Base-by-base conservation (phyloP, 352 stramenopile species). In the Globisporangium spinosum region DNA sequence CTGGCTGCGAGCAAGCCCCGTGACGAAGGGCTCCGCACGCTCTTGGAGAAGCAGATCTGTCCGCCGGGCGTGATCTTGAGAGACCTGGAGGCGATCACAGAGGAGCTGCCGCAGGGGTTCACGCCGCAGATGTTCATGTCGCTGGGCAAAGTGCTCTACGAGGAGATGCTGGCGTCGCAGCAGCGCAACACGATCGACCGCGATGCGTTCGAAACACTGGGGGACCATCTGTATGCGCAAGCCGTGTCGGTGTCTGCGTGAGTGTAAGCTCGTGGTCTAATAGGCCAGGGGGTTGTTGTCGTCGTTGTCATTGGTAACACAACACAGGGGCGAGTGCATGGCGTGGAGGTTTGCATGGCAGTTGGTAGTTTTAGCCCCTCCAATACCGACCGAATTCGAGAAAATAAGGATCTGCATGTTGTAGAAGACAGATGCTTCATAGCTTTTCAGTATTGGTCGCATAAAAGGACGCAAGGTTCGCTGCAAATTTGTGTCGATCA, bases 71-170 rank as follows among this genome's bases (percentile, higher is more conserved):
- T 87, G 27, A 73, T 85, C 27, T 61, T 89, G 51, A 74, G 79
- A 35, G 82, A 93, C 53, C 65, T 91, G 35, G 60, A 83, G 63
- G 76, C 74, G 62, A 75, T 93, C 64, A 77, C 67, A 40, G 32
- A 77, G 58, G 68, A 71, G 43, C 72, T 90, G 64, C 82, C 85
- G 0, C 78, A 91, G 53, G 85, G 85, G 15, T 94, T 94, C 67
- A 88, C 83, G 32, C 69, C 85, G 20, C 71, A 80, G 34, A 89
- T 90, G 83, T 94, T 94, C 63, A 70, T 70, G 8, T 74, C 77
- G 53, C 65, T 94, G 22, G 85, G 85, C n/a, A 78, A 90, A 64
- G 83, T 77, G 27, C 68, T 92, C 47, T 89, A 88, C 70, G 77
- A 75, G 22, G 85, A 94, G 57, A 93, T 93, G 80, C 55, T 83